Evolutionary conservation across 106 monocot genomes (phyloP), one percentile per base, ranked within the genome.

Genomic region (Narthecium ossifragum): DNA sequence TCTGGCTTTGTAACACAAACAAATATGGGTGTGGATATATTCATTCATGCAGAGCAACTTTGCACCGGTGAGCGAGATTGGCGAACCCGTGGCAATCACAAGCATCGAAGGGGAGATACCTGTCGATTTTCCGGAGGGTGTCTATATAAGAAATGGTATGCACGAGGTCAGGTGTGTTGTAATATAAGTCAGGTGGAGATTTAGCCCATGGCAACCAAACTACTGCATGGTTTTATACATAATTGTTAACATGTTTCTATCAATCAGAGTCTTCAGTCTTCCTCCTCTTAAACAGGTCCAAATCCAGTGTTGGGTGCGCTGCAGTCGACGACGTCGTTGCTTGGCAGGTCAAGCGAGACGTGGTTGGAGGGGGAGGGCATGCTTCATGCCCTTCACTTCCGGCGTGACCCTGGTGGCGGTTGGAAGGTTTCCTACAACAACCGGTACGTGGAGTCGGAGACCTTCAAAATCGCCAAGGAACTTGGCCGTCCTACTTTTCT

Each of bases 361-460:
- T 85, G 80, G 85, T 62, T 85, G 6, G 76, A 85, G 31, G 80
- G 79, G 0, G 85, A 85, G 37, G 79, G 85, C 57, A 85, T 85
- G 84, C 70, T 83, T 30, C 83, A 83, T 34, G 74, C 71, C 36
- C 30, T 78, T 43, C 60, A 63, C 64, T 84, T 84, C 60, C n/a
- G 62, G 26, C 70, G 54, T 37, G 43, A 61, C 40, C 30, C 13
- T 26, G n/a, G 26, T 5, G 60, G 55, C 17, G 55, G 17, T 3
- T 85, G 79, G 76, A 39, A 7, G 0, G 25, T 85, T 0, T 73
- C 53, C 26, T 80, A 80, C 48, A 80, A 76, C 5, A 80, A 80
- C 57, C 65, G 70, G 8, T 80, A 69, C 25, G 76, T 85, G 8
- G 65, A 71, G 29, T 64, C 85, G 0, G 75, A 76, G 5, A 80